phyloP scores from a whole-genome alignment of 441 rosid species.

The Kokia cookei region DNA sequence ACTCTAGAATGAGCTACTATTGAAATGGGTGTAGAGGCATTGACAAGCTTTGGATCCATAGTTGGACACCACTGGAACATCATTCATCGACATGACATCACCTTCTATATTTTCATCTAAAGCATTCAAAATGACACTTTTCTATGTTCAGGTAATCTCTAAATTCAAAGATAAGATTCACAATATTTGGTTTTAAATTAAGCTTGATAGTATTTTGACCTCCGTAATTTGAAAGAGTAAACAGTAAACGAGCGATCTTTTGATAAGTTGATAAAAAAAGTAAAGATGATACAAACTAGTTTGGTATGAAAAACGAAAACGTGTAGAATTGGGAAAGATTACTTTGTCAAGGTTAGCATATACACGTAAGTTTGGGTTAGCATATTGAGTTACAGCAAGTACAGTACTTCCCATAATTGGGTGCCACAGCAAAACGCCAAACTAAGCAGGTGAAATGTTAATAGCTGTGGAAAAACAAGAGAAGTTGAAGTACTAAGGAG shows the following conservation, averaged over 20 bases:
- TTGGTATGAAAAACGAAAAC: background rate
- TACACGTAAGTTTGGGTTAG: conserved; percentile 30
- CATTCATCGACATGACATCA: background rate
- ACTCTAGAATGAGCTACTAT: background rate
- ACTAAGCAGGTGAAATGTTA: background rate
- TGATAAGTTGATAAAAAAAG: background rate
- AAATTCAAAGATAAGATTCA: background rate
- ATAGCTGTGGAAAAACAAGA: background rate
- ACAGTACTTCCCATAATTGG: conserved; percentile 20
- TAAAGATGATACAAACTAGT: background rate
- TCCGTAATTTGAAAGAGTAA: conserved; percentile 18
- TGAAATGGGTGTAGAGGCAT: background rate
- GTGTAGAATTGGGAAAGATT: background rate
- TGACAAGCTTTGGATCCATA: background rate
- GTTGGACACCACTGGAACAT: background rate
- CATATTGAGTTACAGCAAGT: conserved; percentile 23
- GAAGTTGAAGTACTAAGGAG: conserved; percentile 25
- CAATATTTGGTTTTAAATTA: background rate
- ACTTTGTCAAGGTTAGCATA: conserved; percentile 18
- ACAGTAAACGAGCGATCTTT: conserved; percentile 20
- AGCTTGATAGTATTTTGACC: background rate
- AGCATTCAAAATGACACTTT: background rate
- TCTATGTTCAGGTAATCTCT: background rate
- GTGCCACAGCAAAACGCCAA: background rate
- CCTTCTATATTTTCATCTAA: background rate